Conservation (phyloP, 2,329 filamentous ascomycete species). For the Thielaviopsis cerberus region DNA sequence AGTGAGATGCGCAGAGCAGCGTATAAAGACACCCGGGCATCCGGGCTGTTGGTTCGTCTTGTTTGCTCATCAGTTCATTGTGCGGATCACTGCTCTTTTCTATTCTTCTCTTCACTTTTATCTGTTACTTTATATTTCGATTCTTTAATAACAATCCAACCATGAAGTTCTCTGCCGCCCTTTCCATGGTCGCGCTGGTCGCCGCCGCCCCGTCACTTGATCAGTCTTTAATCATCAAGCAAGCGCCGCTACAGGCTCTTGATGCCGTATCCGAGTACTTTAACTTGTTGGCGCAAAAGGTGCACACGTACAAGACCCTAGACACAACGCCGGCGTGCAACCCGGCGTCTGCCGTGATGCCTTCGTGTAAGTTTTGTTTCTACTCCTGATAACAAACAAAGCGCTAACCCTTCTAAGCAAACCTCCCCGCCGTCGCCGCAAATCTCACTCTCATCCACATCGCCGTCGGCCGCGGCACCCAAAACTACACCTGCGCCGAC, state of each 20-base stretch:
- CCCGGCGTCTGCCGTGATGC: slow-evolving; percentile 32
- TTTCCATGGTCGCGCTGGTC: slow-evolving; percentile 16
- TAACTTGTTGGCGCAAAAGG: slow-evolving; percentile 37
- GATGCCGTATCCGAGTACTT: slow-evolving; percentile 41
- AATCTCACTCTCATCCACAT: slow-evolving; percentile 56
- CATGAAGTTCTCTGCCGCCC: slow-evolving; percentile 21
- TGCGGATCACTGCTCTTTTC: not conserved
- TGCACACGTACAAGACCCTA: slow-evolving; percentile 28
- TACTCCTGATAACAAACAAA: not conserved
- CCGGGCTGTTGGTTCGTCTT: not conserved
- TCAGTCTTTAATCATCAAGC: slow-evolving; percentile 23
- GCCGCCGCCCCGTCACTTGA: slow-evolving; percentile 29
- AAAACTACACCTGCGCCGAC: slow-evolving; percentile 78
- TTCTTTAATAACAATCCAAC: not conserved
- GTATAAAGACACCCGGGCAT: not conserved
- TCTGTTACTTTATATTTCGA: not conserved
- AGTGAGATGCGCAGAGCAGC: not conserved
- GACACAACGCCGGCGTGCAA: slow-evolving; percentile 31
- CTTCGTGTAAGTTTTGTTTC: slow-evolving; percentile 23
- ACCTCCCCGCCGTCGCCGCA: slow-evolving; percentile 39
- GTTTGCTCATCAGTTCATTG: not conserved
- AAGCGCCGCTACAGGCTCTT: slow-evolving; percentile 22
- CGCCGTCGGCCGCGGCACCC: slow-evolving; percentile 68
- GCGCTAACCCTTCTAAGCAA: slow-evolving; percentile 15
- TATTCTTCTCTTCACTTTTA: not conserved